Percentiles rank a stretch among this genome's conserved stretches.
These are phyloP conservation scores for Parathielavia hyrcaniae DNA, from an alignment of 495 filamentous ascomycete species.

Conservation along the genomic window DNA sequence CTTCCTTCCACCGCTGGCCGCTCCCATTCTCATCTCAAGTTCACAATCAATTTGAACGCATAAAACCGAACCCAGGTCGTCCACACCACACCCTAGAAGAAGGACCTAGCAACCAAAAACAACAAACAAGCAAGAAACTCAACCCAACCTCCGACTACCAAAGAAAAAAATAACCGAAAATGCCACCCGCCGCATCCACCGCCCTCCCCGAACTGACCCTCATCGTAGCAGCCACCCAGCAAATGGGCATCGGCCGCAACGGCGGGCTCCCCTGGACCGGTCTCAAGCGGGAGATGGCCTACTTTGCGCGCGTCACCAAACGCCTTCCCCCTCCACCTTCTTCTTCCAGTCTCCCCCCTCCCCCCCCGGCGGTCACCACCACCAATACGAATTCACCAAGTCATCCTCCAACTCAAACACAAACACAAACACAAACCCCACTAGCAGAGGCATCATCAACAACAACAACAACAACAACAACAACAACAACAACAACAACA, in stretches of 20 bases:
- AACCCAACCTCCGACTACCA: neutral
- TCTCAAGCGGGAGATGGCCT: constrained; percentile 82
- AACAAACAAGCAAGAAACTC: neutral
- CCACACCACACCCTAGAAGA: too few relatives aligned
- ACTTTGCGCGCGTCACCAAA: constrained; percentile 87
- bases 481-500: neutral
- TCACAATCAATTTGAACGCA: too few relatives aligned
- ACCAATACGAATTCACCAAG: neutral
- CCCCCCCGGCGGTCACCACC: neutral
- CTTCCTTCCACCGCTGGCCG: too few relatives aligned
- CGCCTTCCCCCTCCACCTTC: constrained; percentile 36
- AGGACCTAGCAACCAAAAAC: too few relatives aligned
- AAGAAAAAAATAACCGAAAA: constrained; percentile 1
- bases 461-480: constrained; percentile 1
- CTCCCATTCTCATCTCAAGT: too few relatives aligned
- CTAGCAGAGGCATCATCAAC: too few relatives aligned
- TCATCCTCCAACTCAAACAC: too few relatives aligned
- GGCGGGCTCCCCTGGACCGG: constrained; percentile 83
- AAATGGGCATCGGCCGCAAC: constrained; percentile 78
- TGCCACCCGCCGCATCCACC: constrained; percentile 30
- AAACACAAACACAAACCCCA: too few relatives aligned
- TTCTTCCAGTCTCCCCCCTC: neutral
- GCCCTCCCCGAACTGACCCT: constrained; percentile 53
- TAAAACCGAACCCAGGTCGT: too few relatives aligned
- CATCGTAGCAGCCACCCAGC: constrained; percentile 67